Base-by-base conservation (phyloP, 257 asterid genomes). In the Solanum pinnatisectum region DNA sequence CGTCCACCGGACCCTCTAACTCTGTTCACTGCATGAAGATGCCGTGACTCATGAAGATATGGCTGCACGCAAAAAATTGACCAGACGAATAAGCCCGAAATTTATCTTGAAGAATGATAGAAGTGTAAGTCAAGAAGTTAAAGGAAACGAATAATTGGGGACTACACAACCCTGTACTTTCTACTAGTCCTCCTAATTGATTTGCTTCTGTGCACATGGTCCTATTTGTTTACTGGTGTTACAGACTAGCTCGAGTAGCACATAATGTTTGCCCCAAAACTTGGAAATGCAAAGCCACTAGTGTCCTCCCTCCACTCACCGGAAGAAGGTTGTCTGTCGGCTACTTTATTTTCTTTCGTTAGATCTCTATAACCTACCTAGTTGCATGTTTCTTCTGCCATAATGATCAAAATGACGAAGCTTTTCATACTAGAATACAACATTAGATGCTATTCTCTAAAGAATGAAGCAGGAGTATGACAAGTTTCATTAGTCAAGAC, bases 1-100 rank as follows among this genome's bases (percentile, higher is more conserved):
- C 99, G 96, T 30, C 99, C 99, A 4, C 99, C 99, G 0, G 94
- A 86, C 2, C 99, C 99, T 74, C 99, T 93, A 13, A 97, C 98
- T 90, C 99, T 90, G 10, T 97, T 97, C 18, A 97, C 89, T 3
- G 99, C 99, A 70, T 97, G 99, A 59, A 90, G 96, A 88, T 97
- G 99, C 7, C 99, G 96, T 65, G 99, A 97, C 95, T 97, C 99
- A 13, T 97, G 99, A 92, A 97, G 96, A 81, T 97, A 97, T 4
- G 99, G 99, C 99, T 97, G 96, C 93, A 91, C 27, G 81, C 44
- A 18, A 37, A 65, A n/a, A 25, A 59, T 56, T 25, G 32, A 16
- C 2, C 37, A 46, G 25, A 52, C 67, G 5, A 59, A 65, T 83
- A 12, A 36, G 67, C 46, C 25, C 20, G 8, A 35, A 36, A 77